These are phyloP conservation scores for Dictyostelium firmibasis DNA, from an alignment of 78 protist genomes.

Conservation along the genomic window DNA sequence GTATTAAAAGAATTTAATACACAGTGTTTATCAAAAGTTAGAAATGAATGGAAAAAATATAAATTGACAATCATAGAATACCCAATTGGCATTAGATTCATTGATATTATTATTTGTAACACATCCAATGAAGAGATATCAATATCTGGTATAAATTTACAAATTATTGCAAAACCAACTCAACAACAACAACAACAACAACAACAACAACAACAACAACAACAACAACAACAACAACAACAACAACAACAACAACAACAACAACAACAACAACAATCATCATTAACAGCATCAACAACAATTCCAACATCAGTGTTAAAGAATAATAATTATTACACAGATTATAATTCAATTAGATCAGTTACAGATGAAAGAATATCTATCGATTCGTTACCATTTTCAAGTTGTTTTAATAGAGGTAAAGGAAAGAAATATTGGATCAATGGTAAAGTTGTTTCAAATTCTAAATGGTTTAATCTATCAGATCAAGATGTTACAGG, in stretches of 20 bases:
- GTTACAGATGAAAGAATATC: background rate
- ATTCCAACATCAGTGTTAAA: background rate
- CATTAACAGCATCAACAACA: background rate
- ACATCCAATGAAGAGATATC: background rate
- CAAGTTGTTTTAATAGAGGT: constrained; percentile 8
- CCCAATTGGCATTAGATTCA: background rate
- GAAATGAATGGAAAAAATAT: background rate
- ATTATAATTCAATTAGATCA: background rate
- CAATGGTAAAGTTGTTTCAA: background rate
- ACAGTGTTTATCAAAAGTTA: background rate
- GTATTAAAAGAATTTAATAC: background rate
- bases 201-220: background rate
- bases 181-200: background rate
- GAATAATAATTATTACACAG: background rate
- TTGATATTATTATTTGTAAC: background rate
- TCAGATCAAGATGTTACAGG: background rate
- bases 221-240: no score
- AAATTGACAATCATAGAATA: background rate
- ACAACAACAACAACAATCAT: background rate
- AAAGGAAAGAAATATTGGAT: constrained; percentile 6
- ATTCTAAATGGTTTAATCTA: background rate
- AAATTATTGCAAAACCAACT: background rate
- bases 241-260: background rate
- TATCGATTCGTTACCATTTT: background rate
- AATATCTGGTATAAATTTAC: background rate